Evolutionary conservation across 1,139 yeast genomes (phyloP), one percentile per base, ranked within the genome.

Genomic region (Sugiyamaella xylanicola): DNA sequence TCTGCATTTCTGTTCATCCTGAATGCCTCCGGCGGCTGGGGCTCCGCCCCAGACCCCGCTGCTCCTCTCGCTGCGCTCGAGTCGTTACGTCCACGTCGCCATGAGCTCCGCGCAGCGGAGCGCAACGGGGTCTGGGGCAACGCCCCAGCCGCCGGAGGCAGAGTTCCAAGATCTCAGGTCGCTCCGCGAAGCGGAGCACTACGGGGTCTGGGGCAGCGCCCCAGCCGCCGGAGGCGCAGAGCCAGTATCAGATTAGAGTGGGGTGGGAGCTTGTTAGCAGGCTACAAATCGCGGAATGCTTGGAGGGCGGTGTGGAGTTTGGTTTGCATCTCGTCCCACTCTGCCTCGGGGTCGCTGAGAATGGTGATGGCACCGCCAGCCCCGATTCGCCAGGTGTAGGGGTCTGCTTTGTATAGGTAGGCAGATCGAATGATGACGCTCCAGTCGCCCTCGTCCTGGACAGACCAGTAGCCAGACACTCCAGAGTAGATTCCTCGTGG

Each of bases 351-450:
- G 22, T 90, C 85, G 68, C 97, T 89, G 57, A 95, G 75, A 1
- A 91, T 95, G 0, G 99, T 93, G 56, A 95, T 86, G 29, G 99
- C 99, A 7, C 99, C 99, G 9, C 99, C 99, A 7, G 99, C 99
- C 1, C 99, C 99, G 57, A 93, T 83, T 62, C 92, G 77, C 96
- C 97, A 93, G 17, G 64, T 61, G 15, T 73, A 71, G 29, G 73
- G 75, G 63, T 85, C 90, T 45, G 77, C 71, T 9, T 69, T 68
- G 70, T 91, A 90, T 57, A 82, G 81, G 71, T 83, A 91, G 48
- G 91, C 78, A 2, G 97, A 88, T 44, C 99, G 78, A 56, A 95
- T 95, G 48, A 91, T 82, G 4, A 95, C 99, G 60, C 96, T 88
- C 98, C 98, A 95, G 70, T 95, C 99, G 0, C 96, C 88, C 55